phyloP scores from a whole-genome alignment of 768 basidiomycete genomes.

The Lactarius tabidus region DNA sequence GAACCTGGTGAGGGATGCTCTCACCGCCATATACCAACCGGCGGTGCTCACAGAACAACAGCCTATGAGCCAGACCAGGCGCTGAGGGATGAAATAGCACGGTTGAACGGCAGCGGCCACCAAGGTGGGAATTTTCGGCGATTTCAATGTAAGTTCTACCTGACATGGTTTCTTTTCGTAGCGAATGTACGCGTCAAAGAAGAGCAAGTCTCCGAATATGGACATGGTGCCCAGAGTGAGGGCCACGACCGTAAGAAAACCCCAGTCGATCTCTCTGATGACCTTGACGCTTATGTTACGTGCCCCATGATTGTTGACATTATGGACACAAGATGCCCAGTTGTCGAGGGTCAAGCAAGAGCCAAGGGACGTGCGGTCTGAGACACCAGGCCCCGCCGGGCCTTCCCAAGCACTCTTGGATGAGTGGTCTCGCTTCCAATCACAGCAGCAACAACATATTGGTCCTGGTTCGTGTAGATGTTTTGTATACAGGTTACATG shows the following conservation, averaged over 20 bases:
- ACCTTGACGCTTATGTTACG: not conserved
- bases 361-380: not conserved
- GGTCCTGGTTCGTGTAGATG: not conserved
- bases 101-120: not conserved
- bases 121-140: not conserved
- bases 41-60: not conserved
- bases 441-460: not conserved
- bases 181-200: conserved; percentile 13
- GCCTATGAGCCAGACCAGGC: conserved; percentile 14
- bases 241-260: not conserved
- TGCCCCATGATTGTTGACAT: not conserved
- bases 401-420: conserved; percentile 9
- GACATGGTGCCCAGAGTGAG: conserved; percentile 1
- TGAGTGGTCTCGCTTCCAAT: conserved; percentile 14
- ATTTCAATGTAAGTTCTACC: not conserved
- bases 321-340: not conserved
- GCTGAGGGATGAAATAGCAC: conserved; percentile 21
- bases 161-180: not conserved
- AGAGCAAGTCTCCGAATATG: not conserved
- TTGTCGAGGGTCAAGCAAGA: conserved; percentile 14
- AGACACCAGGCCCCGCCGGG: not conserved
- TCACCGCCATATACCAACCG: not conserved
- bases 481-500: not conserved
- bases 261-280: not conserved
- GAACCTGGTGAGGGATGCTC: conserved; percentile 5